Conservation (phyloP, 371 early-diverging fungal species). For the Caulochytrium protostelioides region DNA sequence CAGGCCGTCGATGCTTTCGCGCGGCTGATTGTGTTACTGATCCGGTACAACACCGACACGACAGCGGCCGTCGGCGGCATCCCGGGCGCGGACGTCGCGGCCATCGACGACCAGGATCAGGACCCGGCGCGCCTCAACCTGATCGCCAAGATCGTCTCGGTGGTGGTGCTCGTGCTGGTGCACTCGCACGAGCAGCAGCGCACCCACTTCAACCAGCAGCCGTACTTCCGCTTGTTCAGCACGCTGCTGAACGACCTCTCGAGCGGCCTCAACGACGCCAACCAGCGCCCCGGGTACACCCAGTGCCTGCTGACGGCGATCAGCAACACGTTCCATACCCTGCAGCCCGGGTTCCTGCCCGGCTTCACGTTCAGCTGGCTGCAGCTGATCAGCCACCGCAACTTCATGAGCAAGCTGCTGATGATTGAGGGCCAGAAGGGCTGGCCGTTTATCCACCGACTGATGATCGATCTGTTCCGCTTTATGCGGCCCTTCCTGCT, state of each 20-base stretch:
- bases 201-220: slow-evolving; percentile 67
- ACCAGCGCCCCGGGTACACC: no score
- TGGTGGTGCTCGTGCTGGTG: slow-evolving; percentile 56
- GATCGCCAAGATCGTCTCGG: slow-evolving; percentile 55
- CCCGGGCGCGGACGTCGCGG: no score
- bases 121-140: slow-evolving; percentile 29
- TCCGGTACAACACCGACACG: slow-evolving; percentile 27
- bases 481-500: slow-evolving; percentile 68
- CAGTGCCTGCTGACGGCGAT: slow-evolving; percentile 45
- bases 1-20: slow-evolving; percentile 67
- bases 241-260: slow-evolving; percentile 60
- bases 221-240: slow-evolving; percentile 73
- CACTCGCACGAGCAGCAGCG: slow-evolving; percentile 61
- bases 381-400: slow-evolving; percentile 69
- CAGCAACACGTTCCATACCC: slow-evolving; percentile 55
- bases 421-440: slow-evolving; percentile 50
- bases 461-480: slow-evolving; percentile 56
- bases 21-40: slow-evolving; percentile 45
- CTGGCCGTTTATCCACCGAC: slow-evolving; percentile 66
- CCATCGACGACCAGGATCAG: slow-evolving; percentile 13
- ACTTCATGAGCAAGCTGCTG: slow-evolving; percentile 73
- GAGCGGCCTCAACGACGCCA: no score
- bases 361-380: slow-evolving; percentile 95
- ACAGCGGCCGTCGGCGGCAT: no score
- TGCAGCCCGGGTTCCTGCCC: slow-evolving; percentile 73